phyloP scores from a whole-genome alignment of 441 rosid genomes.

The Populus hybrid region DNA sequence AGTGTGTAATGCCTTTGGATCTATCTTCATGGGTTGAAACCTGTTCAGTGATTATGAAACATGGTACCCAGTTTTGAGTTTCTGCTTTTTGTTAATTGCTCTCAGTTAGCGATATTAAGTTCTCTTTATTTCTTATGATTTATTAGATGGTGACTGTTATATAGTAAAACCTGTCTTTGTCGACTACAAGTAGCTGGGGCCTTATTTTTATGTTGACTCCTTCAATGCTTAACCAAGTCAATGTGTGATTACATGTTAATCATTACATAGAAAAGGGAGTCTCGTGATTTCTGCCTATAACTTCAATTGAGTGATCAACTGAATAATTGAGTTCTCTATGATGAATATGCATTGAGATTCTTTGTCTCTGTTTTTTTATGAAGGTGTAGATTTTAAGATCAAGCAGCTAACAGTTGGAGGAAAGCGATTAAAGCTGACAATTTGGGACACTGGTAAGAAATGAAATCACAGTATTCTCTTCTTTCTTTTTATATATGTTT shows the following conservation, averaged over 20 bases:
- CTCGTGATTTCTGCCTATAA: background rate
- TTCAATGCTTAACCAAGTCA: too few relatives aligned
- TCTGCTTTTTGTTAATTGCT: background rate
- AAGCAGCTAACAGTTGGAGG: slow-evolving; percentile 74
- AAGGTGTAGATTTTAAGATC: slow-evolving; percentile 98
- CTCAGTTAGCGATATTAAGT: background rate
- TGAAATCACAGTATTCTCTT: background rate
- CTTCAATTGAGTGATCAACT: background rate
- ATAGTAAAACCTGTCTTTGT: background rate
- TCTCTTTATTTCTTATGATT: background rate
- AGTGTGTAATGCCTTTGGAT: slow-evolving; percentile 17
- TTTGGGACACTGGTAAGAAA: slow-evolving; percentile 92
- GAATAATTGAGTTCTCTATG: slow-evolving; percentile 1
- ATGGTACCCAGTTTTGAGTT: background rate
- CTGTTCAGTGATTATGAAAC: background rate
- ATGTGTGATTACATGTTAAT: background rate
- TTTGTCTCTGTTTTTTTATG: slow-evolving; percentile 4
- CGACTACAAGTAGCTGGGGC: too few relatives aligned
- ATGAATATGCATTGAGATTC: slow-evolving; percentile 1
- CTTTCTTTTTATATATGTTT: background rate
- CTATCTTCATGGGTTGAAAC: slow-evolving; percentile 5
- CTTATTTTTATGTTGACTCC: too few relatives aligned
- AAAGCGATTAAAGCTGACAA: slow-evolving; percentile 83
- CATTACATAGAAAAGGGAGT: background rate
- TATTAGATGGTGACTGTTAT: background rate